Evolutionary conservation across 257 asterid genomes (phyloP).

Genomic region (Misopates orontium): DNA sequence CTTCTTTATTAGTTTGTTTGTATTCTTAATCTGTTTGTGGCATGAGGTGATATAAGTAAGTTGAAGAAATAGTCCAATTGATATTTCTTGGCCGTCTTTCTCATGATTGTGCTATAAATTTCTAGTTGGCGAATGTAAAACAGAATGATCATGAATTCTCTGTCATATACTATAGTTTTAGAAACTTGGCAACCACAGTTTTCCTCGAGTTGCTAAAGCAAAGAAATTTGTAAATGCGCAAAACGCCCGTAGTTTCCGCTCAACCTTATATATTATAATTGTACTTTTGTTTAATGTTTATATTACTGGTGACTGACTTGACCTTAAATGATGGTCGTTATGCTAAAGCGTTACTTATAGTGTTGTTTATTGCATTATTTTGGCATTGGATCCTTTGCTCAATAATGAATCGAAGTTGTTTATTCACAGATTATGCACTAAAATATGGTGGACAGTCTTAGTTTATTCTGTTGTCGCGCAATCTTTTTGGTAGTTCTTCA

Average conservation of each 20-base stretch:
- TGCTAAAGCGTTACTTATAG: too few species aligned
- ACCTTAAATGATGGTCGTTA: conserved; percentile 21
- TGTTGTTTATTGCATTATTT: background rate
- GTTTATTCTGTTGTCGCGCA: background rate
- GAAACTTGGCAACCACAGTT: background rate
- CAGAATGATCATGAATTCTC: background rate
- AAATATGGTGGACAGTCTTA: background rate
- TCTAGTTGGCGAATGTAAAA: background rate
- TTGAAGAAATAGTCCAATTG: background rate
- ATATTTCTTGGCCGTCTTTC: background rate
- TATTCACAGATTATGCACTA: background rate
- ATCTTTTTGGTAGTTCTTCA: background rate
- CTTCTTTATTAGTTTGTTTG: conserved; percentile 17
- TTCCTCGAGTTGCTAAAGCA: background rate
- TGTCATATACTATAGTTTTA: background rate
- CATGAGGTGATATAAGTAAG: conserved; percentile 5
- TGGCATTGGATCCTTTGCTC: background rate
- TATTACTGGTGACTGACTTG: conserved; percentile 33
- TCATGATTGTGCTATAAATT: background rate
- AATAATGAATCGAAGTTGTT: background rate
- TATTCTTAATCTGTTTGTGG: conserved; percentile 16
- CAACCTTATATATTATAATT: conserved; percentile 16
- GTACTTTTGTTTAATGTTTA: conserved; percentile 14
- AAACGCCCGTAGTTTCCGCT: background rate
- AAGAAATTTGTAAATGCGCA: background rate